Base-by-base conservation (phyloP, 768 basidiomycete species). In the Cystofilobasidium bisporidii region DNA sequence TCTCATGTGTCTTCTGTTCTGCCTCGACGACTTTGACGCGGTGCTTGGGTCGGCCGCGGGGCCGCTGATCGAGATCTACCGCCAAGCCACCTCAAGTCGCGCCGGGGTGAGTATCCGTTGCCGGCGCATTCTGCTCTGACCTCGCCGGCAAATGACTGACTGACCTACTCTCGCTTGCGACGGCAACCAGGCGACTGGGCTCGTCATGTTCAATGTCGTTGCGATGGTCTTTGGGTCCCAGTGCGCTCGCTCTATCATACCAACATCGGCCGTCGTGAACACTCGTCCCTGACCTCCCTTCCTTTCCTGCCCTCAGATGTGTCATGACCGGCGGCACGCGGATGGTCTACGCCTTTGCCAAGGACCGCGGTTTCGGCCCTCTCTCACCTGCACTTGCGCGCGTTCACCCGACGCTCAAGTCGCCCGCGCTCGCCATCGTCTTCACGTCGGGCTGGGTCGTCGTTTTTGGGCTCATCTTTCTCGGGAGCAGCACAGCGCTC, bases 171-270 rank as follows among this genome's bases (percentile, higher is more conserved):
- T 20, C 40, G 10, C 40, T 41, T 17, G 17, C 40, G 40, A 17
- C 40, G 40, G n/a, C n/a, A n/a, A n/a, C n/a, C n/a, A 48, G 47
- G 73, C 73, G 14, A 71, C 73, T 18, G 74, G 74, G 64, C 62
- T 75, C 8, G 64, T 70, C 47, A 69, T 71, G 59, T 63, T 66
- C 63, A 53, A 45, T 64, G 20, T 47, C 28, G 5, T 62, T 12
- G 72, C 72, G n/a, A 75, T 75, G 74, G 71, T 71, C 3, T 75
- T 75, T 67, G 73, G 6, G 12, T 71, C 74, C 22, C 73, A 75
- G 60, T 15, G 43, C 6, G 36, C 12, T 12, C 36, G n/a, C n/a
- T n/a, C n/a, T n/a, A n/a, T n/a, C 17, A 41, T 17, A 41, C 17
- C 40, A 9, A 41, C 40, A 9, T 41, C 40, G 17, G n/a, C n/a